These are phyloP conservation scores for Sporothrix curviconia DNA, from an alignment of 2,329 filamentous ascomycete genomes.

Conservation along the genomic window DNA sequence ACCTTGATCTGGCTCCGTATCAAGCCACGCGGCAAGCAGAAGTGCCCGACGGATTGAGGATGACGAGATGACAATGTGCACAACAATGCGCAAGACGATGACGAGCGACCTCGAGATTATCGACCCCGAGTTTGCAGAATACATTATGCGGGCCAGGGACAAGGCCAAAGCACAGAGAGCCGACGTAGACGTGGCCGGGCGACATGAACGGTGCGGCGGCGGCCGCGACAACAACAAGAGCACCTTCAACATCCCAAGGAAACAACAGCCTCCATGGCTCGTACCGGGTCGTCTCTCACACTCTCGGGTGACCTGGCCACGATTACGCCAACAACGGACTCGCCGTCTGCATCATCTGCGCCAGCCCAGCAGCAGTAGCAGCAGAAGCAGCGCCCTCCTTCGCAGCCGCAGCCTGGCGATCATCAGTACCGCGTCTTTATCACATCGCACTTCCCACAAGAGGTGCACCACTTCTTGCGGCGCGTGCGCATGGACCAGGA, in stretches of 20 bases:
- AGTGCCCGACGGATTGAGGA: no score
- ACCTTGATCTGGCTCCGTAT: no score
- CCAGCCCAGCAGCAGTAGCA: background rate
- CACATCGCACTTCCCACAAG: constrained; percentile 50
- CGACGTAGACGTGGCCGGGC: background rate
- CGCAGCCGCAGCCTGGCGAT: background rate
- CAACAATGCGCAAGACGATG: constrained; percentile 8
- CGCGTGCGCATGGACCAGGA: constrained; percentile 61
- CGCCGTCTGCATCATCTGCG: no score
- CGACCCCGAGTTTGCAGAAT: constrained; percentile 20
- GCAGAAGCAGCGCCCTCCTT: background rate
- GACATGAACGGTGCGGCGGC: background rate
- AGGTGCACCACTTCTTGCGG: constrained; percentile 42
- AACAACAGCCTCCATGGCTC: background rate
- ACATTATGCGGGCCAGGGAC: constrained; percentile 18
- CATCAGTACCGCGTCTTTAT: constrained; percentile 49
- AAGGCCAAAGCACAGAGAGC: constrained; percentile 7
- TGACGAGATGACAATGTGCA: no score
- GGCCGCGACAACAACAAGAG: background rate
- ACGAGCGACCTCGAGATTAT: constrained; percentile 16
- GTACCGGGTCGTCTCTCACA: background rate
- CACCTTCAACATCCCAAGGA: background rate
- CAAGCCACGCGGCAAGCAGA: no score
- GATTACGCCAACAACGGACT: no score
- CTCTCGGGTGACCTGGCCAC: background rate